Conservation (phyloP, 208 protist genomes). For the Trypanosomatidae sp. region DNA sequence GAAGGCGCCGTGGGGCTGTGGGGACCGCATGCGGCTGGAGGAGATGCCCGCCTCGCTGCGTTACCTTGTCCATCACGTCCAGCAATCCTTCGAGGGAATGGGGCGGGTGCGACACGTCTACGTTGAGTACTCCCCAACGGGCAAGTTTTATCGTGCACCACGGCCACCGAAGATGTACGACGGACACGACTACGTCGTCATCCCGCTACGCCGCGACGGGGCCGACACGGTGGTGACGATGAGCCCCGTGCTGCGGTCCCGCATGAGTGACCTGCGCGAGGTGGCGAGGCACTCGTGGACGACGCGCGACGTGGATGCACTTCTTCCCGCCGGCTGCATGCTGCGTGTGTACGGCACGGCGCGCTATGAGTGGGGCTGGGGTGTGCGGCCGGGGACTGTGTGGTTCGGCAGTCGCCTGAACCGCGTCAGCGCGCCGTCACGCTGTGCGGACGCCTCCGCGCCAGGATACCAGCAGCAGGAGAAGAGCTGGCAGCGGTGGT, state of each 20-base stretch:
- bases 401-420: conserved; percentile 77
- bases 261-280: conserved; percentile 44
- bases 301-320: conserved; percentile 69
- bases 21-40: conserved; percentile 57
- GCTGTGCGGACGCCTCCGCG: too few relatives aligned
- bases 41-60: conserved; percentile 72
- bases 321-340: conserved; percentile 55
- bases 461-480: too few relatives aligned
- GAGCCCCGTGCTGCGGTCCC: conserved; percentile 68
- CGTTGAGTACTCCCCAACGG: conserved; percentile 81
- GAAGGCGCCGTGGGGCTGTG: conserved; percentile 85
- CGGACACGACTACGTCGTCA: conserved; percentile 87
- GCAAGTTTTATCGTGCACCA: conserved; percentile 65
- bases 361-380: conserved; percentile 88
- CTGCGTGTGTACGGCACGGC: conserved; percentile 76
- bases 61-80: conserved; percentile 47
- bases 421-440: too few relatives aligned
- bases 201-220: conserved; percentile 69
- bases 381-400: conserved; percentile 51
- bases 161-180: conserved; percentile 67
- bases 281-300: conserved; percentile 78
- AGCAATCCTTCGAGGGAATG: conserved; percentile 44
- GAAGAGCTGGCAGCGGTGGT: too few relatives aligned
- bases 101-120: conserved; percentile 86
- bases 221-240: conserved; percentile 69